A percentile compares a stretch with the other conserved stretches of the same genome.
phyloP scores from a whole-genome alignment of 805 yeast species.

The Jamesozyma hellenica region DNA sequence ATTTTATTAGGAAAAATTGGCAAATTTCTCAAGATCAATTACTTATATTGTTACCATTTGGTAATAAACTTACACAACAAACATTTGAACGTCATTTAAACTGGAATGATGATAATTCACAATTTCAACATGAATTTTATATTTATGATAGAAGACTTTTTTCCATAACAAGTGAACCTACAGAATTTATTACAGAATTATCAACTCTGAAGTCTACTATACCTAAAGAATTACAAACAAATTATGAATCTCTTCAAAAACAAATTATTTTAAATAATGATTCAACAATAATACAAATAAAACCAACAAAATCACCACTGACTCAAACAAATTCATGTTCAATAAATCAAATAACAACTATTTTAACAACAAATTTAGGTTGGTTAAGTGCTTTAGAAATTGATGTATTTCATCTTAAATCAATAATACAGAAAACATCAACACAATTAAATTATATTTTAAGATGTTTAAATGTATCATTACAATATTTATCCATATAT shows the following conservation, averaged over 20 bases:
- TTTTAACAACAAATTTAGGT: conserved; percentile 38
- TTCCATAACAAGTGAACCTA: conserved; percentile 24
- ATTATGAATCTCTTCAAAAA: too few species aligned
- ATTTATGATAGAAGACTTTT: conserved; percentile 57
- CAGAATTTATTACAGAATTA: not conserved
- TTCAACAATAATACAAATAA: conserved; percentile 8
- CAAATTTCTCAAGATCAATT: conserved; percentile 33
- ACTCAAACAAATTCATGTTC: not conserved
- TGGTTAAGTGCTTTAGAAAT: conserved; percentile 42
- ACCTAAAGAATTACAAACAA: not conserved
- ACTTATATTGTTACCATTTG: conserved; percentile 54
- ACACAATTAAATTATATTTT: conserved; percentile 35
- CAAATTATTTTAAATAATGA: too few species aligned
- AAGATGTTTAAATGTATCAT: conserved; percentile 37
- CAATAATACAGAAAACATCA: conserved; percentile 20
- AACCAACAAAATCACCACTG: conserved; percentile 25
- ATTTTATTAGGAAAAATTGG: conserved; percentile 34
- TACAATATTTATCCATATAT: conserved; percentile 41
- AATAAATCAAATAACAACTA: conserved; percentile 23
- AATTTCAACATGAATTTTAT: conserved; percentile 35
- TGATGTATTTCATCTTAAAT: conserved; percentile 31
- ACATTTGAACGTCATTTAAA: conserved; percentile 27
- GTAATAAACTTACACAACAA: conserved; percentile 41
- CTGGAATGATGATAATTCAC: conserved; percentile 1
- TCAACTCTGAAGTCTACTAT: not conserved